A percentile compares a stretch with the other conserved stretches of the same genome.
phyloP scores from a whole-genome alignment of 495 filamentous ascomycete species.

The Penicilliopsis zonata region DNA sequence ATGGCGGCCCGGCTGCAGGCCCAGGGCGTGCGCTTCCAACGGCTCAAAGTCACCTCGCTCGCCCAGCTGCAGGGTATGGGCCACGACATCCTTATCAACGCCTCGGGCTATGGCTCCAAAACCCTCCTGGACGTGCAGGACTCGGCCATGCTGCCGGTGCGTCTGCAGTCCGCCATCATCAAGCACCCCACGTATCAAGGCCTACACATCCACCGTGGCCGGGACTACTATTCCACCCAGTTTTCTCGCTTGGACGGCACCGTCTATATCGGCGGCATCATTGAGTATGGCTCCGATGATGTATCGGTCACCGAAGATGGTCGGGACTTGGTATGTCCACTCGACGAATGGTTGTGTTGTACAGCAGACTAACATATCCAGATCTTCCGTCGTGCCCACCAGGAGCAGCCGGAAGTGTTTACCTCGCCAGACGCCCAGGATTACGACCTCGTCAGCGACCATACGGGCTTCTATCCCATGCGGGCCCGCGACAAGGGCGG shows the following conservation, averaged over 20 bases:
- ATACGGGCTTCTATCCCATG: constrained; percentile 15
- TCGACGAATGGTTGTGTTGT: background rate
- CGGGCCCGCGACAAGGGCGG: constrained; percentile 18
- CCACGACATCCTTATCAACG: constrained; percentile 12
- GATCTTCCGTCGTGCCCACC: constrained; percentile 7
- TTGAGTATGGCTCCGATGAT: constrained; percentile 2
- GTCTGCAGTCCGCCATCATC: constrained; percentile 6
- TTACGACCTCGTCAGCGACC: constrained; percentile 10
- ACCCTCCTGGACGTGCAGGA: constrained; percentile 9
- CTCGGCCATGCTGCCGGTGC: constrained; percentile 3
- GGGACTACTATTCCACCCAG: constrained; percentile 5
- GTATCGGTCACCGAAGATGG: constrained; percentile 2
- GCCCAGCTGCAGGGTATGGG: constrained; percentile 13
- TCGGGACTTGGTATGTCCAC: constrained; percentile 2
- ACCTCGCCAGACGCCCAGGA: constrained; percentile 5
- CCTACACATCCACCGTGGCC: constrained; percentile 3
- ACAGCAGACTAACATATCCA: constrained; percentile 1
- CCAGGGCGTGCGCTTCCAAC: constrained; percentile 11
- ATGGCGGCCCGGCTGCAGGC: constrained; percentile 8
- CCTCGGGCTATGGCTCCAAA: constrained; percentile 5
- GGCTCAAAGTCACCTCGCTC: constrained; percentile 7
- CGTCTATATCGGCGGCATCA: constrained; percentile 6
- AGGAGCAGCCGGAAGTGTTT: constrained; percentile 4
- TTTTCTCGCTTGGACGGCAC: constrained; percentile 6
- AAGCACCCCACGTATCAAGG: constrained; percentile 2